phyloP scores from a whole-genome alignment of 2,329 filamentous ascomycete genomes.

The Fusarium buxicola region DNA sequence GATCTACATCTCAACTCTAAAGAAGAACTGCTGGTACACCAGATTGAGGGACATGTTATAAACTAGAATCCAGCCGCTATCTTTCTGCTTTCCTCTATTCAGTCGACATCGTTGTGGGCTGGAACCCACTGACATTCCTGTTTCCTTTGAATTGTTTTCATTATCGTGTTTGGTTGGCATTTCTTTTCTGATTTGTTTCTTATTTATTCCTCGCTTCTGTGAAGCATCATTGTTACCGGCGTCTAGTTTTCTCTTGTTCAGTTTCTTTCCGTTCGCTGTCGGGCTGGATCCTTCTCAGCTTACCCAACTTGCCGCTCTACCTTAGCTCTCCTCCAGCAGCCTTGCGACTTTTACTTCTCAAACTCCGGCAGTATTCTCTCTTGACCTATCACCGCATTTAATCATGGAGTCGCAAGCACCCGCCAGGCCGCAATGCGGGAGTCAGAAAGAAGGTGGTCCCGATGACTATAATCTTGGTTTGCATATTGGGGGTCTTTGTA shows the following conservation, averaged over 20 bases:
- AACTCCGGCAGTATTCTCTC: too few species aligned
- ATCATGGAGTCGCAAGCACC: not conserved
- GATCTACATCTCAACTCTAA: not conserved
- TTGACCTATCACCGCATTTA: too few species aligned
- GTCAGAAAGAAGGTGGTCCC: not conserved
- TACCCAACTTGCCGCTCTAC: not conserved
- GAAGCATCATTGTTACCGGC: not conserved
- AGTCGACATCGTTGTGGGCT: not conserved
- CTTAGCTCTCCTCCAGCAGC: too few species aligned
- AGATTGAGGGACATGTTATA: not conserved
- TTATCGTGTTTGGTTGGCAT: not conserved
- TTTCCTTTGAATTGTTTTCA: not conserved
- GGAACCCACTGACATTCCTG: not conserved
- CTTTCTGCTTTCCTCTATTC: not conserved
- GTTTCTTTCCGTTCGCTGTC: not conserved
- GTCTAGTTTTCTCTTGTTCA: not conserved
- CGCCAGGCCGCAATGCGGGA: slow-evolving; percentile 48
- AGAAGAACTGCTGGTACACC: not conserved
- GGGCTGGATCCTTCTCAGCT: slow-evolving; percentile 3
- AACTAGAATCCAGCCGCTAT: not conserved
- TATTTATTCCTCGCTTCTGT: not conserved
- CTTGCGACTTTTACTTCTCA: too few species aligned
- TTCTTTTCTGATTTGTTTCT: not conserved
- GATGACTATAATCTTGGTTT: slow-evolving; percentile 45
- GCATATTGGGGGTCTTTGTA: slow-evolving; percentile 49